Percentiles rank a stretch among this genome's conserved stretches.
Evolutionary conservation across 768 basidiomycete species (phyloP).

Genomic region (Chalciporus sphaerocephalus): DNA sequence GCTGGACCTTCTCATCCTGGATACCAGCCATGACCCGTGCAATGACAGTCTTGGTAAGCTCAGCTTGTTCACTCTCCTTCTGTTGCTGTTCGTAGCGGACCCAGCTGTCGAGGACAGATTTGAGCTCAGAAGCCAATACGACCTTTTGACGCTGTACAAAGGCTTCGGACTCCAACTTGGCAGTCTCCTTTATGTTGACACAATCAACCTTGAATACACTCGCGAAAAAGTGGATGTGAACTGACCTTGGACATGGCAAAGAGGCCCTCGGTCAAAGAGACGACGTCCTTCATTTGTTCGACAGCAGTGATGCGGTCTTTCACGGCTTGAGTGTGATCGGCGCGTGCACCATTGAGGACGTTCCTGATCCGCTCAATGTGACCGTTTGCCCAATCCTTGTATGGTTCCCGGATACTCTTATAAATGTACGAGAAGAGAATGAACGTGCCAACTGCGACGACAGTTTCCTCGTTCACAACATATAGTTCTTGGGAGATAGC

Average conservation of each 20-base stretch:
- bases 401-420: constrained; percentile 81
- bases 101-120: constrained; percentile 95
- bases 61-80: constrained; percentile 94
- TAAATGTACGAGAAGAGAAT: constrained; percentile 81
- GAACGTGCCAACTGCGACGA: constrained; percentile 78
- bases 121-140: constrained; percentile 82
- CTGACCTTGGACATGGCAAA: constrained; percentile 88
- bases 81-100: constrained; percentile 95
- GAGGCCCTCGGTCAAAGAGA: constrained; percentile 82
- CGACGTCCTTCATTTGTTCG: constrained; percentile 93
- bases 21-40: constrained; percentile 80
- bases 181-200: constrained; percentile 66
- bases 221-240: too few species aligned
- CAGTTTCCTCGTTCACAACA: constrained; percentile 94
- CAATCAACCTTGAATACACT: background rate
- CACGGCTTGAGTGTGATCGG: constrained; percentile 90
- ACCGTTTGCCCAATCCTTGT: constrained; percentile 86
- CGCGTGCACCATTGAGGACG: constrained; percentile 75
- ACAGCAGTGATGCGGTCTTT: constrained; percentile 90
- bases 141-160: constrained; percentile 91
- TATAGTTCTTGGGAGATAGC: constrained; percentile 98
- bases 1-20: constrained; percentile 85
- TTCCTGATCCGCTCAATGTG: constrained; percentile 81
- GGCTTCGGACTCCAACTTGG: constrained; percentile 80
- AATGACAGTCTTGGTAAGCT: constrained; percentile 84